A percentile compares a stretch with the other conserved stretches of the same genome.
These are phyloP conservation scores for Pyrenochaeta sp. DNA, from an alignment of 2,329 filamentous ascomycete genomes.

Conservation along the genomic window DNA sequence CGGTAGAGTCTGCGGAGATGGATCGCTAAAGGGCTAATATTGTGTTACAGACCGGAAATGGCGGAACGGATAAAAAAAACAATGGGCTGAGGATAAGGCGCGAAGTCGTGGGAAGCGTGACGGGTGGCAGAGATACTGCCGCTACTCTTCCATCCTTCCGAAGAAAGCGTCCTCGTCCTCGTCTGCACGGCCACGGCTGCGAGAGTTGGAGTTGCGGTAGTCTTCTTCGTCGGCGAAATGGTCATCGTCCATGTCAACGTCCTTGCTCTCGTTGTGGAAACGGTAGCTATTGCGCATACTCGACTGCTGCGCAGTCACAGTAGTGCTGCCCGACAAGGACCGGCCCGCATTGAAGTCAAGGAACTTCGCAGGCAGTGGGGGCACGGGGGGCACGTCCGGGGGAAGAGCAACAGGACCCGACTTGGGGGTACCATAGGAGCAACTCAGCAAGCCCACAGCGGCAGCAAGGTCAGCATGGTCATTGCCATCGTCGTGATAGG, in stretches of 20 bases:
- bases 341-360: conserved; percentile 65
- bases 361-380: conserved; percentile 83
- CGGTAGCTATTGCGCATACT: conserved; percentile 68
- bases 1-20: conserved; percentile 47
- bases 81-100: conserved; percentile 11
- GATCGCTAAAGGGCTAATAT: conserved; percentile 46
- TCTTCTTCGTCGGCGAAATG: conserved; percentile 72
- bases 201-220: conserved; percentile 55
- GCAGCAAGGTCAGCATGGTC: conserved; percentile 83
- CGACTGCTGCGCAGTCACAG: conserved; percentile 64
- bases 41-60: conserved; percentile 46
- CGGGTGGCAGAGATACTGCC: conserved; percentile 1
- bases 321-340: conserved; percentile 65
- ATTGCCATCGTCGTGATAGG: conserved; percentile 72
- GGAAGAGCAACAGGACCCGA: conserved; percentile 69
- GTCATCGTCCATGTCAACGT: conserved; percentile 63
- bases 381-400: conserved; percentile 83
- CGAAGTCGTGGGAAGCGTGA: conserved; percentile 12
- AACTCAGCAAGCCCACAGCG: conserved; percentile 87
- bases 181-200: conserved; percentile 69
- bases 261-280: conserved; percentile 52
- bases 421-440: conserved; percentile 85
- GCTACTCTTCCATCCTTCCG: conserved; percentile 85
- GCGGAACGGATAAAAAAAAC: conserved; percentile 10
- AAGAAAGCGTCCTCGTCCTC: conserved; percentile 97